These are phyloP conservation scores for Leccinellum luteum DNA, from an alignment of 768 basidiomycete genomes.

Conservation along the genomic window DNA sequence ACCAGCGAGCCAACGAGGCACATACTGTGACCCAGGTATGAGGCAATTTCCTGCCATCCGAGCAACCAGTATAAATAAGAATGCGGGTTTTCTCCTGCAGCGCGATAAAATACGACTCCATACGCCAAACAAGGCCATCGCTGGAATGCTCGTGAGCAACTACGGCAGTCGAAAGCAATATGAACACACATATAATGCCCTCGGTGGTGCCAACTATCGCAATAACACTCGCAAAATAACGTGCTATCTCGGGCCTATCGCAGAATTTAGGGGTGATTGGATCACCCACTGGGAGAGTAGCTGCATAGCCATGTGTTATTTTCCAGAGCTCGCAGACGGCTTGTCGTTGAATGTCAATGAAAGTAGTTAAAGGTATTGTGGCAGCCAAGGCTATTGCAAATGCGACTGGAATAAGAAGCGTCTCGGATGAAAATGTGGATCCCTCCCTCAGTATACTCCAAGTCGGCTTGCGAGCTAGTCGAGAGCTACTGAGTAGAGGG, in stretches of 20 bases:
- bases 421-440: slow-evolving; percentile 11
- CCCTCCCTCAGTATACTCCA: background rate
- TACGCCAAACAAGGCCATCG: slow-evolving; percentile 21
- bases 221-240: slow-evolving; percentile 20
- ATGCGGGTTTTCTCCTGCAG: slow-evolving; percentile 26
- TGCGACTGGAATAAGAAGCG: slow-evolving; percentile 27
- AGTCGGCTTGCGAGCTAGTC: background rate
- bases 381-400: slow-evolving; percentile 22
- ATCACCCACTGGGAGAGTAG: slow-evolving; percentile 7
- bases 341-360: slow-evolving; percentile 24
- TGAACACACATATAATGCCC: slow-evolving; percentile 22
- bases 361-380: slow-evolving; percentile 25
- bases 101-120: slow-evolving; percentile 24
- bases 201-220: slow-evolving; percentile 13
- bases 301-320: slow-evolving; percentile 5
- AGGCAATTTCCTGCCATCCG: slow-evolving; percentile 11
- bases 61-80: slow-evolving; percentile 10
- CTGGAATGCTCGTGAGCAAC: slow-evolving; percentile 15
- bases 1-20: slow-evolving; percentile 13
- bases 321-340: slow-evolving; percentile 28
- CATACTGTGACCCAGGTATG: slow-evolving; percentile 17
- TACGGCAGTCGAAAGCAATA: background rate
- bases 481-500: slow-evolving; percentile 7
- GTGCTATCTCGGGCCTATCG: slow-evolving; percentile 18
- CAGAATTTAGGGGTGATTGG: slow-evolving; percentile 16